Base-by-base conservation (phyloP, 352 stramenopile genomes). In the Pythium aristosporum region DNA sequence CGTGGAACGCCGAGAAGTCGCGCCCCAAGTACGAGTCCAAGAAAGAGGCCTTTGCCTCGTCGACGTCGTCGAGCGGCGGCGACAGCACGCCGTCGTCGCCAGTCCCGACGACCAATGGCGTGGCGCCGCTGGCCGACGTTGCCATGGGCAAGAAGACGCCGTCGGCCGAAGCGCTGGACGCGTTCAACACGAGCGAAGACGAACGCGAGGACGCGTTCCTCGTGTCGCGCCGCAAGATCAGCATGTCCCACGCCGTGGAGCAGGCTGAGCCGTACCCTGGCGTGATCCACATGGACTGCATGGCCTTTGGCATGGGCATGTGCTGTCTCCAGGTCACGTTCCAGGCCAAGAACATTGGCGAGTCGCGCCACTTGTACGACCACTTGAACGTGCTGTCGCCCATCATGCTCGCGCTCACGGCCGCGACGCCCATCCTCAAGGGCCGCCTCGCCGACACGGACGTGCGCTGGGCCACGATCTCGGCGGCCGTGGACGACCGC, bases 231-330 rank as follows among this genome's bases (percentile, higher is more conserved):
- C 63, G 79, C 80, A 81, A 81, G 77, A 73, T 83, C 85, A 77
- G 81, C 73, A 68, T 89, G 74, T 55, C 78, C 61, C 69, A 96
- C 68, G 51, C 77, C 52, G 64, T 83, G 73, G 68, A 91, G 85
- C 81, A 84, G 66, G 71, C 75, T 16, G 87, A 96, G 73, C 85
- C 87, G 60, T 87, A 91, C 66, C 84, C 85, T 18, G 87, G 85
- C 16, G 92, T 94, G 61, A 94, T 99, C 74, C 94, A 99, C 77
- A 99, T 99, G 98, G 98, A 99, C 80, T 96, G 93, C 51, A 99
- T 99, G 98, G 98, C 96, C 15, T 99, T 99, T 79, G 98, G 98
- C n/a, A 99, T 99, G 98, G 98, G 98, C 44, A 99, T 98, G 81
- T 99, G 98, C 82, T 99, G 98, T 70, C 80, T 99, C 36, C 98